Evolutionary conservation across 2,329 filamentous ascomycete species (phyloP).

Genomic region (Exophiala aquamarina): DNA sequence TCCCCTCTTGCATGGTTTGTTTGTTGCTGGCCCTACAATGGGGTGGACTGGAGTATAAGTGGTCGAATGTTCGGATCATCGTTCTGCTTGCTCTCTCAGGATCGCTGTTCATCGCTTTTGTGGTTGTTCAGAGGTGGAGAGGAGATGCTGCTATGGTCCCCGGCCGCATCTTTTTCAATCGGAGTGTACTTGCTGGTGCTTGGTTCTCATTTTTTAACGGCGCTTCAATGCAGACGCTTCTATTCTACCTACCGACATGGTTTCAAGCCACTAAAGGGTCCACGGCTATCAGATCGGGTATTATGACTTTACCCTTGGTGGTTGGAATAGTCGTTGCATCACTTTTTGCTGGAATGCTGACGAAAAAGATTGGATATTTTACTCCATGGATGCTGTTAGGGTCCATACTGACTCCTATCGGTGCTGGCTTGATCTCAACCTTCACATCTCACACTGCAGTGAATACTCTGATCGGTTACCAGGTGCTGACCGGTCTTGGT

Average conservation of each 20-base stretch:
- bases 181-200: slow-evolving; percentile 33
- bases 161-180: slow-evolving; percentile 38
- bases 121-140: slow-evolving; percentile 46
- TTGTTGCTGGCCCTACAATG: slow-evolving; percentile 41
- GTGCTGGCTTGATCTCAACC: slow-evolving; percentile 34
- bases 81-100: slow-evolving; percentile 49
- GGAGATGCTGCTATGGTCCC: slow-evolving; percentile 47
- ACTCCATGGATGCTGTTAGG: slow-evolving; percentile 27
- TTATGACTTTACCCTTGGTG: slow-evolving; percentile 19
- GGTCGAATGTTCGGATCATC: slow-evolving; percentile 45
- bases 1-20: slow-evolving; percentile 35
- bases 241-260: slow-evolving; percentile 44
- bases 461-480: slow-evolving; percentile 34
- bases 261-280: slow-evolving; percentile 45
- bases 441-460: slow-evolving; percentile 24
- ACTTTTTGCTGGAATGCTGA: slow-evolving; percentile 14
- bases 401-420: slow-evolving; percentile 27
- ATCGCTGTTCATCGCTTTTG: slow-evolving; percentile 42
- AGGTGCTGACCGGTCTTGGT: slow-evolving; percentile 32
- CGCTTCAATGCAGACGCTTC: slow-evolving; percentile 36
- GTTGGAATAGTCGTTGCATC: slow-evolving; percentile 19
- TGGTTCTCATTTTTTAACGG: slow-evolving; percentile 36
- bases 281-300: slow-evolving; percentile 25
- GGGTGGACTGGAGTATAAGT: slow-evolving; percentile 44
- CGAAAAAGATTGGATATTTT: slow-evolving; percentile 23